A percentile compares a stretch with the other conserved stretches of the same genome.
These are phyloP conservation scores for Dalbergia cultrata DNA, from an alignment of 306 rosid genomes.

Conservation along the genomic window DNA sequence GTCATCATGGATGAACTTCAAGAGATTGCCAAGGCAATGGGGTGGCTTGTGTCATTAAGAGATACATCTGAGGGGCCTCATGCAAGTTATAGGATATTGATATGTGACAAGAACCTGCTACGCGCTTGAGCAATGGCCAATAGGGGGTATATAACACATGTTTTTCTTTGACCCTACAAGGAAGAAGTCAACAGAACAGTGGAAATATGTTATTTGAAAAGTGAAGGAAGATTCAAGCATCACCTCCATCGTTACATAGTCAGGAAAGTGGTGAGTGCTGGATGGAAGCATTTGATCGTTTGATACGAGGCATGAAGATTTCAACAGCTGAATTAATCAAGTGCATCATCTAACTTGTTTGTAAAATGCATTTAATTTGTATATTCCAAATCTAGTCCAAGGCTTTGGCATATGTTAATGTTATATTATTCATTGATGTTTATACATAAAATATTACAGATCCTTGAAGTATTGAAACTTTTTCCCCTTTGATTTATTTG, in stretches of 20 bases:
- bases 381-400: slow-evolving; percentile 41
- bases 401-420: slow-evolving; percentile 35
- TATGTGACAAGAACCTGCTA: slow-evolving; percentile 81
- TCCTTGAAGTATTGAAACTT: neutral
- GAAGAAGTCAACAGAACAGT: slow-evolving; percentile 26
- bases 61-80: slow-evolving; percentile 94
- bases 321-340: slow-evolving; percentile 24
- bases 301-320: slow-evolving; percentile 32
- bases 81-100: slow-evolving; percentile 81
- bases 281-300: slow-evolving; percentile 25
- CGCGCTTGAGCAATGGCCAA: slow-evolving; percentile 57
- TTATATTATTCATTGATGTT: slow-evolving; percentile 27
- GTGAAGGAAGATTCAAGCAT: slow-evolving; percentile 39
- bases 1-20: slow-evolving; percentile 86
- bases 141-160: slow-evolving; percentile 9
- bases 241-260: slow-evolving; percentile 29
- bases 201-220: slow-evolving; percentile 31
- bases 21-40: slow-evolving; percentile 84
- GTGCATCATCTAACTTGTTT: slow-evolving; percentile 43
- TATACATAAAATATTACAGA: neutral
- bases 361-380: slow-evolving; percentile 50
- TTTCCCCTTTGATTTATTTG: neutral
- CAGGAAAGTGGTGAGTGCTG: slow-evolving; percentile 7
- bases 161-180: slow-evolving; percentile 26
- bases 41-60: slow-evolving; percentile 73